Evolutionary conservation across 2,329 filamentous ascomycete genomes (phyloP), one percentile per base, ranked within the genome.

Genomic region (Lasiodiplodia sp.): DNA sequence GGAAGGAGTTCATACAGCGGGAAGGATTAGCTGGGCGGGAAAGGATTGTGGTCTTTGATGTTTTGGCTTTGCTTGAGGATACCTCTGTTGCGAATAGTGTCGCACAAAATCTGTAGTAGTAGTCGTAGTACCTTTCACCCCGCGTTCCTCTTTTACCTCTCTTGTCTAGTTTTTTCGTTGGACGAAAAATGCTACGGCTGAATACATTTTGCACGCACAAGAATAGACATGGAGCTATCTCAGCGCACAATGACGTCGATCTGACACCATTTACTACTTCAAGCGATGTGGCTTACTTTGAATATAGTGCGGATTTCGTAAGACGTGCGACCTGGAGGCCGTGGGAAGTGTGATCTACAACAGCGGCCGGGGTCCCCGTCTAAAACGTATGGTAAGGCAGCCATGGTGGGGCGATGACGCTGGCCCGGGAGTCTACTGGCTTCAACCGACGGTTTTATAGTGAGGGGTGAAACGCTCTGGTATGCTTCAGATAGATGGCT

Each of bases 81-180:
- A 63, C 60, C 60, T 62, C 57, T 63, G 60, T 63, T 63, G 60
- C 60, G 44, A 63, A 52, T 63, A 63, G 16, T 16, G 44, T 63
- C 44, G 60, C 60, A 52, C 60, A 51, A 28, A 63, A 63, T 38
- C 23, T 63, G 60, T 63, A 63, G 60, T 63, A n/a, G 60, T 63
- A 63, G 60, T 63, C 60, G 60, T 63, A 63, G 60, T 63, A 63
- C 60, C 44, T 25, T 63, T 52, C 28, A 52, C 38, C 38, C 40
- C 58, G 40, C 18, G 40, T 62, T 40, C 18, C 58, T 47, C 40
- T 3, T 16, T 52, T 23, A 12, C 23, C 58, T 14, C 44, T 47
- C 11, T 31, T 52, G 51, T 31, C 28, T 51, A 51, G 38, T 63
- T 16, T 38, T 44, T 51, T n/a, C 34, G 23, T 47, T 63, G 28